A percentile compares a stretch with the other conserved stretches of the same genome.
Evolutionary conservation across 2,329 filamentous ascomycete species (phyloP).

Genomic region (Botrytis cinerea): DNA sequence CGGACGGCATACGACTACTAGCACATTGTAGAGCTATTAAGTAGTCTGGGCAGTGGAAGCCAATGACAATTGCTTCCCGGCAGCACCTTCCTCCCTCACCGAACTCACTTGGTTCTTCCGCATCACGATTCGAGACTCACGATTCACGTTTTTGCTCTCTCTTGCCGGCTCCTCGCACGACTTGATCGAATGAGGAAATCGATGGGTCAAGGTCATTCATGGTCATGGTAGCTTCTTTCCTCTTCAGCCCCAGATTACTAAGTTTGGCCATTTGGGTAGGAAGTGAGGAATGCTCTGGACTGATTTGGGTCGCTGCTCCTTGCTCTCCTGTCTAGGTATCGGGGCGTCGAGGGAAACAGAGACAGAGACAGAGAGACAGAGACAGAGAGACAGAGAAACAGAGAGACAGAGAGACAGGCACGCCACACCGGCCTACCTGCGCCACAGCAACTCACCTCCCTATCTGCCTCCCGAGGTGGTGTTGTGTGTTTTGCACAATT

Average conservation of each 20-base stretch:
- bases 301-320: too few relatives aligned
- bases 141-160: not conserved
- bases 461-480: not conserved
- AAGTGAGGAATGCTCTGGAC: not conserved
- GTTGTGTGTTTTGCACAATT: not conserved
- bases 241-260: not conserved
- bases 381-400: too few relatives aligned
- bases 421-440: not conserved
- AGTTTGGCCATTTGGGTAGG: not conserved
- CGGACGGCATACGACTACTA: not conserved
- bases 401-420: not conserved
- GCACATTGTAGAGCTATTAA: not conserved
- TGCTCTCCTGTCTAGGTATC: too few relatives aligned
- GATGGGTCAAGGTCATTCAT: not conserved
- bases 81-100: not conserved
- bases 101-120: not conserved
- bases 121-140: not conserved
- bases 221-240: not conserved
- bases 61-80: not conserved
- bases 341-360: too few relatives aligned
- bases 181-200: constrained; percentile 12
- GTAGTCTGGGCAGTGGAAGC: not conserved
- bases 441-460: too few relatives aligned
- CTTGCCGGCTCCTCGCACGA: not conserved
- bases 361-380: too few relatives aligned